Conservation (phyloP, 164 flowering plant genomes). For the Protea cynaroides region DNA sequence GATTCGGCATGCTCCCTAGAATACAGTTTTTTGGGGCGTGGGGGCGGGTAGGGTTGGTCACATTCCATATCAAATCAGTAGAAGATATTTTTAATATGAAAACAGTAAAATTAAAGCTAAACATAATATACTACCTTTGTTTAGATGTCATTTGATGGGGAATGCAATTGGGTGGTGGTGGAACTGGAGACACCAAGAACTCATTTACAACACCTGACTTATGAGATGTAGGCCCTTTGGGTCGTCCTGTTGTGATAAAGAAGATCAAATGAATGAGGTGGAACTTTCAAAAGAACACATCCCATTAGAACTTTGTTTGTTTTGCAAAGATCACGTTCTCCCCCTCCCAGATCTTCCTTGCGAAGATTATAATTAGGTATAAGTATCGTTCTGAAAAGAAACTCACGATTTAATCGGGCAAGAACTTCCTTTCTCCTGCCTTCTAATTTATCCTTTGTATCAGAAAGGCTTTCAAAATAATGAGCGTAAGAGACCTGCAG, state of each 20-base stretch:
- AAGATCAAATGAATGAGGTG: background rate
- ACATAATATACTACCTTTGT: slow-evolving; percentile 19
- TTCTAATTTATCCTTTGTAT: slow-evolving; percentile 81
- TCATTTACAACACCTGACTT: slow-evolving; percentile 11
- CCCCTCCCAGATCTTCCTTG: background rate
- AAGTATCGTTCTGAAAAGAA: slow-evolving; percentile 2
- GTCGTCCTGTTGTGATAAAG: slow-evolving; percentile 47
- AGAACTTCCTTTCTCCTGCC: slow-evolving; percentile 74
- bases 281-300: background rate
- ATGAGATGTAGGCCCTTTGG: slow-evolving; percentile 21
- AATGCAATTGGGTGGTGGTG: slow-evolving; percentile 16
- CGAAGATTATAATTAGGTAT: background rate
- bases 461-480: slow-evolving; percentile 66
- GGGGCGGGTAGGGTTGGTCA: background rate
- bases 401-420: slow-evolving; percentile 67
- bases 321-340: background rate
- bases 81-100: background rate
- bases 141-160: slow-evolving; percentile 13
- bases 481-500: slow-evolving; percentile 85
- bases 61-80: background rate
- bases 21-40: too few species aligned
- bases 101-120: background rate
- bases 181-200: slow-evolving; percentile 12
- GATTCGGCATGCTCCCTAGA: slow-evolving; percentile 22
- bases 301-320: background rate